Evolutionary conservation across 2,329 filamentous ascomycete genomes (phyloP), one percentile per base, ranked within the genome.

Genomic region (Neurospora sp.): DNA sequence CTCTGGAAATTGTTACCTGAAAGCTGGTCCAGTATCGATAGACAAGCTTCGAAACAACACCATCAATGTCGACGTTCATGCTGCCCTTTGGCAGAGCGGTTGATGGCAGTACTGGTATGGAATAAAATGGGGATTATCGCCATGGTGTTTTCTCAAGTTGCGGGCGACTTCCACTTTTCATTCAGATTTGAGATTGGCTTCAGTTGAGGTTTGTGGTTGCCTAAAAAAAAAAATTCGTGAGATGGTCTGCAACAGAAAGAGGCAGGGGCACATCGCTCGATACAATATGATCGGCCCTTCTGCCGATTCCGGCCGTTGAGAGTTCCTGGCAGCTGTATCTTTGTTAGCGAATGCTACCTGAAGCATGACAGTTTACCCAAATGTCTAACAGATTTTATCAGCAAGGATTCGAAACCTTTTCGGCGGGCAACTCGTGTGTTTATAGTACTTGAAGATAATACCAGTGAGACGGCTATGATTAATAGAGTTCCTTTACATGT

Each of bases 1-100:
- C 15, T 81, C 81, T 0, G 82, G 82, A 8, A 84, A 83, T 71
- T 84, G 82, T 69, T 83, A 83, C 71, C 77, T 84, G 23, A 83
- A 83, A 73, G 78, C 79, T 0, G 79, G 79, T 0, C 78, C 78
- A 8, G 23, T 33, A 17, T 62, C 28, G 23, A 28, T 62, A 17
- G 52, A 36, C 23, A 62, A 62, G 52, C 73, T 83, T 67, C 71
- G 71, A 8, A 73, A 71, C 12, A 77, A 79, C 1, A 78, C 77
- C 43, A 78, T 79, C 70, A 79, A 78, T 2, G 76, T 77, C 6
- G 76, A 79, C 11, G 78, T 78, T 23, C 81, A 82, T 68, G 78
- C 79, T 0, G 81, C 78, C 8, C 74, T 82, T 37, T 57, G 76
- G 36, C 36, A 37, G n/a, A 28, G 36, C 5, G 65, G n/a, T 37